A percentile compares a stretch with the other conserved stretches of the same genome.
Evolutionary conservation across 2,329 filamentous ascomycete genomes (phyloP).

Genomic region (Periconia digitata): DNA sequence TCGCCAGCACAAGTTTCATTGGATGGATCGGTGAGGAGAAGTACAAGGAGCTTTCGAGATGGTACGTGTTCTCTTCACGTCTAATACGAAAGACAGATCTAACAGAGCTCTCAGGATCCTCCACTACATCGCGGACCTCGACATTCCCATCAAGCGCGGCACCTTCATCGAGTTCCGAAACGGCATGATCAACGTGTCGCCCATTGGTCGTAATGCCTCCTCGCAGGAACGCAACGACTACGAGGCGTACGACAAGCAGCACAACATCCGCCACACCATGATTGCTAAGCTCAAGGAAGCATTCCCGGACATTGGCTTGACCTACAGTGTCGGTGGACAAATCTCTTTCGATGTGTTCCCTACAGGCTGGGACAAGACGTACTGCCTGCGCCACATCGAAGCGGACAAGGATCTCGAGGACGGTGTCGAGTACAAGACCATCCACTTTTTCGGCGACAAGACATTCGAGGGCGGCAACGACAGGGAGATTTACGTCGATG

Average conservation of each 20-base stretch:
- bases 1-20: constrained; percentile 86
- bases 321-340: constrained; percentile 93
- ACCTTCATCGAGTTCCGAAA: constrained; percentile 89
- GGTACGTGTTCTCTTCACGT: constrained; percentile 20
- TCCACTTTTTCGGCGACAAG: constrained; percentile 99
- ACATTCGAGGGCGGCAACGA: constrained; percentile 89
- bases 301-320: constrained; percentile 82
- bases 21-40: constrained; percentile 82
- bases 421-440: constrained; percentile 76
- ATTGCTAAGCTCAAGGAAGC: constrained; percentile 75
- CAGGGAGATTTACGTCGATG: constrained; percentile 86
- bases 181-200: constrained; percentile 86
- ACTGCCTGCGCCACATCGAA: constrained; percentile 87
- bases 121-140: constrained; percentile 81
- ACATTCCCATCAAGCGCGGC: constrained; percentile 79
- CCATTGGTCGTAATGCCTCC: constrained; percentile 83
- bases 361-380: constrained; percentile 97
- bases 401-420: constrained; percentile 67
- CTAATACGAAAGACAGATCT: no score
- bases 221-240: constrained; percentile 79
- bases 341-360: constrained; percentile 99
- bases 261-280: constrained; percentile 75
- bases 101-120: constrained; percentile 52
- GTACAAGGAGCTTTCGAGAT: constrained; percentile 78
- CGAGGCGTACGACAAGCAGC: constrained; percentile 75